phyloP scores from a whole-genome alignment of 345 rosid genomes.

The Viola odorata region DNA sequence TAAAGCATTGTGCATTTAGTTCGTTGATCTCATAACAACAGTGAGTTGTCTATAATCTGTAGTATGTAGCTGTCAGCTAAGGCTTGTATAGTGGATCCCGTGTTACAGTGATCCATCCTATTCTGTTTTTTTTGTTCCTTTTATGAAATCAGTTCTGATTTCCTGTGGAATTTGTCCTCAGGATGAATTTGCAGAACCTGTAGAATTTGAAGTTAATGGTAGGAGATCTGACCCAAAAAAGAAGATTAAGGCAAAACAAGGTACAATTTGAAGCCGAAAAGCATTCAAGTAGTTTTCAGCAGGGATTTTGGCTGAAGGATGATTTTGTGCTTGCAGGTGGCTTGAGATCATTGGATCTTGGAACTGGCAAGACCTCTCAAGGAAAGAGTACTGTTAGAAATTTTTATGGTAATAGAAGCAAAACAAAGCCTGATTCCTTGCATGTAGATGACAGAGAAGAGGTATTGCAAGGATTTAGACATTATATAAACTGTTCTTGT shows the following conservation, averaged over 20 bases:
- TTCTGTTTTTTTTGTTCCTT: too few relatives aligned
- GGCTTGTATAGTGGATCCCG: too few relatives aligned
- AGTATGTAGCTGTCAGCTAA: too few relatives aligned
- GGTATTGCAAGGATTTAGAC: slow-evolving; percentile 35
- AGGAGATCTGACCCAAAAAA: slow-evolving; percentile 43
- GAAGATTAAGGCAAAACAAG: slow-evolving; percentile 29
- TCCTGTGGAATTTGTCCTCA: slow-evolving; percentile 21
- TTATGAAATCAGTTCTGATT: not conserved
- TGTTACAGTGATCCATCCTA: too few relatives aligned
- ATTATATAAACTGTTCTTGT: not conserved
- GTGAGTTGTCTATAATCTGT: too few relatives aligned
- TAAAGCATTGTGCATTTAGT: too few relatives aligned
- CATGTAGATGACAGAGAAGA: slow-evolving; percentile 31
- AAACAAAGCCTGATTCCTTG: slow-evolving; percentile 26
- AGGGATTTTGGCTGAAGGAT: slow-evolving; percentile 11
- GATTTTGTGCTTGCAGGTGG: slow-evolving; percentile 37
- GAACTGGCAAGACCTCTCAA: slow-evolving; percentile 20
- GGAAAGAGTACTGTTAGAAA: slow-evolving; percentile 15
- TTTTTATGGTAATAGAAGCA: slow-evolving; percentile 16
- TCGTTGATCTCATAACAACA: too few relatives aligned
- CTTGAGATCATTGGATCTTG: slow-evolving; percentile 20
- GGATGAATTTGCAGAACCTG: slow-evolving; percentile 76
- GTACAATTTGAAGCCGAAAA: slow-evolving; percentile 21
- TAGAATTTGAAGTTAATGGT: slow-evolving; percentile 44
- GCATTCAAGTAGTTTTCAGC: not conserved